Conservation (phyloP, 2,329 filamentous ascomycete genomes). For the Aspergillus pseudoglaucus region DNA sequence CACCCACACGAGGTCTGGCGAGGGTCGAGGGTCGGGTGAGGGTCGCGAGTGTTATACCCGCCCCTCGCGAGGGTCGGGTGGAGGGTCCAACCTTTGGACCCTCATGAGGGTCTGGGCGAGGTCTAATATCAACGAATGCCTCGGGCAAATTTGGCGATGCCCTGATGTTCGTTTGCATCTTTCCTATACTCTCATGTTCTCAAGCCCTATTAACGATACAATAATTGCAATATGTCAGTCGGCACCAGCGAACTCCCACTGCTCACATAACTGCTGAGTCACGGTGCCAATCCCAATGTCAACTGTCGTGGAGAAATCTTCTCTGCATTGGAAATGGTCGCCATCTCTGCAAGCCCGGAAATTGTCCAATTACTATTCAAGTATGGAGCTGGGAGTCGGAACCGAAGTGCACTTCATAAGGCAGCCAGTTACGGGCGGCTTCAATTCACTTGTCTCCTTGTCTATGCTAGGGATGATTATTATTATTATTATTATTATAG, state of each 20-base stretch:
- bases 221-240: background rate
- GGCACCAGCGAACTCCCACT: background rate
- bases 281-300: background rate
- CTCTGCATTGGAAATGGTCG: background rate
- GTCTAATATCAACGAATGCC: no score
- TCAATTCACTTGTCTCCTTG: background rate
- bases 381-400: background rate
- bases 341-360: background rate
- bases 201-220: background rate
- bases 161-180: background rate
- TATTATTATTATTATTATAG: no score
- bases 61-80: no score
- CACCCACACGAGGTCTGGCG: no score
- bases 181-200: background rate
- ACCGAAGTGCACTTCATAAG: background rate
- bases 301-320: background rate
- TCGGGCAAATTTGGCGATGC: background rate
- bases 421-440: background rate
- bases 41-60: no score
- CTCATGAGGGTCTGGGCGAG: no score
- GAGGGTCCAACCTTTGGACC: no score
- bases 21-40: no score
- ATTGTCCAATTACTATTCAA: background rate
- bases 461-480: background rate
- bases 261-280: background rate